Conservation (phyloP, 176 grass and related monocot genomes). For the Leersia perrieri region DNA sequence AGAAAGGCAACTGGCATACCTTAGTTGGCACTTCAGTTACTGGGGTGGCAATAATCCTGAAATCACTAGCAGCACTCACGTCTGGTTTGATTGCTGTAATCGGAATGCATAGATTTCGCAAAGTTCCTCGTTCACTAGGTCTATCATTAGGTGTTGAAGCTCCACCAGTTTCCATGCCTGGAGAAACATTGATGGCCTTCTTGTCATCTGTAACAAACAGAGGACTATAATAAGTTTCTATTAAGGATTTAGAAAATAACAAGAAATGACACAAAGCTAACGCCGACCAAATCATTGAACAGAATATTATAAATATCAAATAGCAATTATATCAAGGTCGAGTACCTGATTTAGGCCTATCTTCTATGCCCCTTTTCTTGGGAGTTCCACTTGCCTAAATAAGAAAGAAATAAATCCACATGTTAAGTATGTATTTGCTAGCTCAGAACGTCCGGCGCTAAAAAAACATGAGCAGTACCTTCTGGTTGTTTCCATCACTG, state of each 20-base stretch:
- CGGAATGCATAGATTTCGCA: conserved; percentile 33
- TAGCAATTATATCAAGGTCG: background rate
- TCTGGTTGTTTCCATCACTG: conserved; percentile 52
- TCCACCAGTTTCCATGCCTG: conserved; percentile 37
- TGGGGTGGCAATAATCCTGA: conserved; percentile 35
- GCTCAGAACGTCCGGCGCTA: background rate
- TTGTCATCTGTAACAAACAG: conserved; percentile 25
- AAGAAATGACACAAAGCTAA: conserved; percentile 3
- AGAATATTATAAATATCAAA: background rate
- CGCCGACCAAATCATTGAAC: background rate
- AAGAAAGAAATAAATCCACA: conserved; percentile 14
- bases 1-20: conserved; percentile 40
- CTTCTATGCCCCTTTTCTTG: conserved; percentile 59
- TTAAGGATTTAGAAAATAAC: background rate
- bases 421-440: background rate
- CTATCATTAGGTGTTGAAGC: conserved; percentile 32
- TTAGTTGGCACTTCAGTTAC: conserved; percentile 49
- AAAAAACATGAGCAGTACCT: conserved; percentile 13
- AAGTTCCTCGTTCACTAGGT: conserved; percentile 38
- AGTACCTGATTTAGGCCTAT: conserved; percentile 47
- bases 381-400: conserved; percentile 35
- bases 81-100: conserved; percentile 37
- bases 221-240: background rate
- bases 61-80: conserved; percentile 38
- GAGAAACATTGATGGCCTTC: conserved; percentile 21